Evolutionary conservation across 1,139 yeast genomes (phyloP), one percentile per base, ranked within the genome.

Genomic region (Zygoascus hellenicus): DNA sequence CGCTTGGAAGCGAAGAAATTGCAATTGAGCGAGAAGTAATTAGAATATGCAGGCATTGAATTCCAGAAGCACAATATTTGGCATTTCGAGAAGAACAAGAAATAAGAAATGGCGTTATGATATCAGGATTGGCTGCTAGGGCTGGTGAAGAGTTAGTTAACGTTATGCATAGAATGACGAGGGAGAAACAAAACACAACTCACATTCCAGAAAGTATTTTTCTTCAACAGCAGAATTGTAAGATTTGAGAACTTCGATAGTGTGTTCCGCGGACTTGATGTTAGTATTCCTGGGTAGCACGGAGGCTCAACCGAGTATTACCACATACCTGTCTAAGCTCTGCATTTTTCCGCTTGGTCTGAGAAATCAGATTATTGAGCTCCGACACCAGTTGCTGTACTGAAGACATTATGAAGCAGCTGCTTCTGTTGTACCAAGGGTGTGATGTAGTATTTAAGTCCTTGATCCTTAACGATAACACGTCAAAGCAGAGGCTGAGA

Each of bases 31-130:
- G 66, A 10, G 68, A 60, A 15, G 73, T 65, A 17, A 85, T 77
- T 47, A 88, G 68, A 29, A 74, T 72, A 51, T 82, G 83, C 15
- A 88, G 66, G 37, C 85, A 76, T 50, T 84, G 89, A 43, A 89
- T 72, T 0, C 96, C 81, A 9, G 82, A 71, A 1, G 85, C 74
- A 34, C 83, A 80, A 54, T 85, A 74, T 61, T 87, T 87, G 9
- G 83, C 81, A 62, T 84, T 86, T 43, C 86, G 77, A 0, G 92
- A 76, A 16, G 80, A 75, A 58, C 95, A 83, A 0, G 96, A 83
- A 38, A 81, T 62, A 14, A 85, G 65, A 53, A 88, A 83, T 0
- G 97, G 97, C 2, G 72, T 67, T 6, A 82, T 72, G 51, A 88
- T 75, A 36, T 76, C 78, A 0, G 43, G 31, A 19, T 41, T 36